A percentile compares a stretch with the other conserved stretches of the same genome.
Evolutionary conservation across 169 alveolate genomes (phyloP).

Genomic region (Eimeria acervulina): DNA sequence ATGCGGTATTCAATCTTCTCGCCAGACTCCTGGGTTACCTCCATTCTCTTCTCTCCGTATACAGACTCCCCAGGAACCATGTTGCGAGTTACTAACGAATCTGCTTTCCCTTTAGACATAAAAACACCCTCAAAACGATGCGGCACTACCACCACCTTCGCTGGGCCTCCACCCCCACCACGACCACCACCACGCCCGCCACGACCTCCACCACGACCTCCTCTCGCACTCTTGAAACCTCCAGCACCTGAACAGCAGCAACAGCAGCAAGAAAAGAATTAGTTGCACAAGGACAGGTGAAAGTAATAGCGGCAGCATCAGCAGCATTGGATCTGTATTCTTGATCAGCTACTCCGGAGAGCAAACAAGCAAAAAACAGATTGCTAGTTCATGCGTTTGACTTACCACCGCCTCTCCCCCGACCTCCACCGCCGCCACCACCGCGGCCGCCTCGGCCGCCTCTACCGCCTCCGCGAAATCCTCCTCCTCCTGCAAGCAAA

Average conservation of each 20-base stretch:
- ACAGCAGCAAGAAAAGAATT: background rate
- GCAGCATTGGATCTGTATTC: background rate
- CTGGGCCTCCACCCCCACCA: slow-evolving; percentile 89
- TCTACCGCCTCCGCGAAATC: slow-evolving; percentile 48
- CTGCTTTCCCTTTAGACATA: slow-evolving; percentile 97
- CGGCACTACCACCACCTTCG: slow-evolving; percentile 96
- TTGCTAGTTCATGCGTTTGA: background rate
- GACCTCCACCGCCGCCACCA: slow-evolving; percentile 8
- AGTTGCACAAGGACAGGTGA: background rate
- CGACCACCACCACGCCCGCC: slow-evolving; percentile 67
- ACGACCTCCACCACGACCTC: slow-evolving; percentile 53
- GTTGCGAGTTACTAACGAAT: slow-evolving; percentile 97
- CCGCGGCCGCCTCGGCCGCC: slow-evolving; percentile 41
- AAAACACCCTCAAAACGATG: slow-evolving; percentile 98
- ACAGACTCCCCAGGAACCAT: slow-evolving; percentile 99
- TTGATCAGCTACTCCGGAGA: background rate
- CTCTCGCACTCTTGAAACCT: slow-evolving; percentile 64
- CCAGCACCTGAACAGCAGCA: slow-evolving; percentile 58
- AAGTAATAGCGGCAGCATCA: no score
- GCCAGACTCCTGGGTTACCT: slow-evolving; percentile 83
- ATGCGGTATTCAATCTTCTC: slow-evolving; percentile 98
- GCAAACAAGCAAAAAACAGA: background rate
- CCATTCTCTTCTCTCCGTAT: slow-evolving; percentile 99
- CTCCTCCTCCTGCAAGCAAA: slow-evolving; percentile 10
- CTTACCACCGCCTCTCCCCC: background rate